phyloP scores from a whole-genome alignment of 495 filamentous ascomycete species.

The Neurospora sp. region DNA sequence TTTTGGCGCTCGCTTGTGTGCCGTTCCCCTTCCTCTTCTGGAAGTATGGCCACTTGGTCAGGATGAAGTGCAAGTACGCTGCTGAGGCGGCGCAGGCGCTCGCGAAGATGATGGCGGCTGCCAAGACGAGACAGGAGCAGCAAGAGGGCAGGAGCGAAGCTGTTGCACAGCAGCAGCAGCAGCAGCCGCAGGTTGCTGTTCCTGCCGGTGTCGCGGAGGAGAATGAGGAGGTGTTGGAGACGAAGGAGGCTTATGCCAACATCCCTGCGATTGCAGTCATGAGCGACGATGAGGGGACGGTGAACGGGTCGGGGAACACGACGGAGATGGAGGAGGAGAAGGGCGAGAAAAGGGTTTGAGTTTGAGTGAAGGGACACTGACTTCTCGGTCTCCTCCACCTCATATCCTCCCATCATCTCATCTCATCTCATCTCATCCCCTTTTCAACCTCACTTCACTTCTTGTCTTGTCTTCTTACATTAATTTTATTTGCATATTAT shows the following conservation, averaged over 20 bases:
- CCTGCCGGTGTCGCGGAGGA: not conserved
- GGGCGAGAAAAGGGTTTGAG: slow-evolving; percentile 2
- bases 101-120: slow-evolving; percentile 12
- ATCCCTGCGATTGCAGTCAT: not conserved
- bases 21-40: slow-evolving; percentile 78
- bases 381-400: not conserved
- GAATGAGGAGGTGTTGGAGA: not conserved
- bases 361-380: not conserved
- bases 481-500: not conserved
- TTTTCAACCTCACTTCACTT: not conserved
- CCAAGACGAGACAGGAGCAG: not conserved
- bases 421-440: not conserved
- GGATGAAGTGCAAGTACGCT: slow-evolving; percentile 65
- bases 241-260: not conserved
- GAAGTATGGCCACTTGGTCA: slow-evolving; percentile 58
- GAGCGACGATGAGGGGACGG: slow-evolving; percentile 17
- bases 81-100: slow-evolving; percentile 50
- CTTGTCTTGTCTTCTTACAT: not conserved
- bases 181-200: slow-evolving; percentile 3
- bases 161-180: not conserved
- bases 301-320: not conserved
- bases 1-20: slow-evolving; percentile 63
- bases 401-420: not conserved
- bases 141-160: slow-evolving; percentile 4
- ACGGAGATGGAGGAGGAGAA: slow-evolving; percentile 4